phyloP scores from a whole-genome alignment of 2,329 filamentous ascomycete genomes.

The Nemania sp. region DNA sequence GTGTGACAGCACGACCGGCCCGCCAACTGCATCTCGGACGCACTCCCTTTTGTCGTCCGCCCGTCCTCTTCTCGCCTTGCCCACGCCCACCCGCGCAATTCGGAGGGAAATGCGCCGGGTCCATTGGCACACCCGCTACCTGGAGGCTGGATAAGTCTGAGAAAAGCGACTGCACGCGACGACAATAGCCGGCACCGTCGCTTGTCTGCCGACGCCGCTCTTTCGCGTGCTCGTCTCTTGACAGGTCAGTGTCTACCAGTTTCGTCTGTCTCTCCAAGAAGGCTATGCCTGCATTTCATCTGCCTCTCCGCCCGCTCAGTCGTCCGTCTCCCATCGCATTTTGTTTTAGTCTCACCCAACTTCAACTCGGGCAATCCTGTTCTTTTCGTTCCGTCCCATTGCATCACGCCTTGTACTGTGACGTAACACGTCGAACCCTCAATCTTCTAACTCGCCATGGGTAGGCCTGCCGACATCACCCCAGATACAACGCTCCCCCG shows the following conservation, averaged over 20 bases:
- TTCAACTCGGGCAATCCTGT: not conserved
- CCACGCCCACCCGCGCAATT: constrained; percentile 36
- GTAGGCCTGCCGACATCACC: constrained; percentile 18
- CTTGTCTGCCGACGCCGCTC: not conserved
- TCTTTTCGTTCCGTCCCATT: constrained; percentile 5
- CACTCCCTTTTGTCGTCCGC: constrained; percentile 14
- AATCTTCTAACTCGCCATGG: constrained; percentile 16
- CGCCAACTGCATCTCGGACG: not conserved
- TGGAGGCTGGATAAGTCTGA: constrained; percentile 41
- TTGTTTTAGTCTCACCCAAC: not conserved
- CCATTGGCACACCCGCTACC: constrained; percentile 38
- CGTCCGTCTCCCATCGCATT: not conserved
- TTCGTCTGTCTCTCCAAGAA: not conserved
- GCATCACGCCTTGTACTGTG: constrained; percentile 13
- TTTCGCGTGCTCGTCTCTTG: constrained; percentile 12
- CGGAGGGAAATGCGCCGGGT: constrained; percentile 41
- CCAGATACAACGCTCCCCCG: constrained; percentile 1
- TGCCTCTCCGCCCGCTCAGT: not conserved
- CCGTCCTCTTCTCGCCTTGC: constrained; percentile 16
- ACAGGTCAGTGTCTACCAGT: constrained; percentile 16
- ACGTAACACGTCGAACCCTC: constrained; percentile 18
- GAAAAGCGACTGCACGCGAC: constrained; percentile 35
- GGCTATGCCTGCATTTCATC: not conserved
- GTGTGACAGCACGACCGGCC: constrained; percentile 6
- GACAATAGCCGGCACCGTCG: constrained; percentile 25